Conservation (phyloP, 257 asterid genomes). For the Fraxinus pennsylvanica region DNA sequence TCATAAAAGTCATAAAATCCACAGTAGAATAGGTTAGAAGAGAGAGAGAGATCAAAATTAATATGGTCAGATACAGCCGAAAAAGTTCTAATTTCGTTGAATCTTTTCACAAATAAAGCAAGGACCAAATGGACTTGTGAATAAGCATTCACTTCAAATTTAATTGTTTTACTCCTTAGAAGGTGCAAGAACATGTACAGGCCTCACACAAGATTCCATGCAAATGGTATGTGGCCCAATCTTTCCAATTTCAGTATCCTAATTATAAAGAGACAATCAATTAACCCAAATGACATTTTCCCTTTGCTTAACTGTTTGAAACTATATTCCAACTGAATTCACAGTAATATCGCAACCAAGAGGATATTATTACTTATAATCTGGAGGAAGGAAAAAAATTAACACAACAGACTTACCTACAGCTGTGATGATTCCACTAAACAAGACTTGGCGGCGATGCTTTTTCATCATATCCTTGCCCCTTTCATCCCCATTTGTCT, state of each 20-base stretch:
- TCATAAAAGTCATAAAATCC: background rate
- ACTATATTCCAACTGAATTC: background rate
- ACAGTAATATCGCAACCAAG: conserved; percentile 6
- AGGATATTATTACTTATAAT: background rate
- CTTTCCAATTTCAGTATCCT: background rate
- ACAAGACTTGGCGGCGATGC: conserved; percentile 80
- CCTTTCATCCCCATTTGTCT: conserved; percentile 60
- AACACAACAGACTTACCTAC: conserved; percentile 50
- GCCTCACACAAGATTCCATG: background rate
- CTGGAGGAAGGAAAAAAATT: conserved; percentile 11
- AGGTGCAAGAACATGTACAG: background rate
- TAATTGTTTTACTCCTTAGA: background rate
- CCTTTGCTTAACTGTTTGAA: background rate
- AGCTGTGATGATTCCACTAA: conserved; percentile 81
- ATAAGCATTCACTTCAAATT: background rate
- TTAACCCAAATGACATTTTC: background rate
- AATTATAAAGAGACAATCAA: background rate
- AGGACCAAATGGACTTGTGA: background rate
- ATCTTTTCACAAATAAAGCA: background rate
- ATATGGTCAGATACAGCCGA: background rate
- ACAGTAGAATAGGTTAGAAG: background rate
- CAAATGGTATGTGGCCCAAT: background rate
- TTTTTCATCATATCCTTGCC: conserved; percentile 71
- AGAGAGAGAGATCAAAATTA: background rate
- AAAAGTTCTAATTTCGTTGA: background rate